Evolutionary conservation across 148 eudicot species (phyloP), one percentile per base, ranked within the genome.

Genomic region (Nepenthes gracilis): DNA sequence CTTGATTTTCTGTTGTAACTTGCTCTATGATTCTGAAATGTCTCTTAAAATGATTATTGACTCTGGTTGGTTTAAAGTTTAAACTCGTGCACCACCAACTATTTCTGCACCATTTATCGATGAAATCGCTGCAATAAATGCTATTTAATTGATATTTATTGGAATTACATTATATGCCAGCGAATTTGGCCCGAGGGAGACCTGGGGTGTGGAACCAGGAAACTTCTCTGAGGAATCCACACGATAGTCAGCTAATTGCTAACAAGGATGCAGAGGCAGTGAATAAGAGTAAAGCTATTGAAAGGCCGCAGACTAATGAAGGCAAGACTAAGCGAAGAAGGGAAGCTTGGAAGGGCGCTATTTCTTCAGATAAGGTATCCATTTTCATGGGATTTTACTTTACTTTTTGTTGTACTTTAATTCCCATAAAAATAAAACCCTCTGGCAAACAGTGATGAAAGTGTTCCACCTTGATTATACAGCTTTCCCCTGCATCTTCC

Each of bases 361-460:
- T 56, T 47, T 81, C 75, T 55, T 62, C 64, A n/a, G 70, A 76
- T 34, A 83, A 81, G 81, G 96, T 89, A 70, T 61, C 23, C 23
- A 23, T 23, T 23, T 23, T 23, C 23, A 23, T 23, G 23, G 23
- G 9, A 33, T 55, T 55, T 32, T 8, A 54, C 15, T 33, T 1
- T 58, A 11, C 23, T 23, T 57, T 15, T 48, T 11, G 8, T 47
- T 10, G 12, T 2, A 11, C 15, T 10, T 11, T 49, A 10, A 35
- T 35, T 55, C 15, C 48, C 40, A 49, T 11, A 3, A 49, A 49
- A n/a, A 23, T 23, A 0, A 23, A 0, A 11, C 53, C 12, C 53
- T 49, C 8, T 40, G 45, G 45, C 8, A 0, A 8, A 40, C 8
- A 4, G 4, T 8, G 6, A 40, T 40, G 45, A 34, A 37, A 13